Base-by-base conservation (phyloP, 1,139 yeast genomes). In the Yamadazyma atlantica region DNA sequence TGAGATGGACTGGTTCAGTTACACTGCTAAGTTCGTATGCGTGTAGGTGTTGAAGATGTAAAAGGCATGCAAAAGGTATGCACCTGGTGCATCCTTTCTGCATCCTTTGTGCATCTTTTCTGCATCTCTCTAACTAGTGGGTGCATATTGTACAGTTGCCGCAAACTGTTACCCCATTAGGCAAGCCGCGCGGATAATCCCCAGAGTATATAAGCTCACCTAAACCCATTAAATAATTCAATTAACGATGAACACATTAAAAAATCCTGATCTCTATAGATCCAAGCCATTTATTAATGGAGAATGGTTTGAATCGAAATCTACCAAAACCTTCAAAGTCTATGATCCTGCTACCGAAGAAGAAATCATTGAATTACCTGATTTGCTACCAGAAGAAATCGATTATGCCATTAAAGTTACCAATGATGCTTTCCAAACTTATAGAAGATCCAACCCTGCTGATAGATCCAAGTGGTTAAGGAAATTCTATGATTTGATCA, bases 271-370 rank as follows among this genome's bases (percentile, higher is more conserved):
- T 11, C 73, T 87, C 37, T 51, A 85, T 40, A 71, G 76, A 53
- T 61, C 75, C 29, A 73, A 75, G 41, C 81, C 87, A 14, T 79
- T 66, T 50, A 69, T 87, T 57, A 78, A 84, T 49, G 96, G 96
- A 35, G 64, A 79, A 51, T 88, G 95, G 89, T 59, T 75, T 34
- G 54, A 61, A 15, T 69, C 80, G 17, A 62, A 66, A 32, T 66
- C 80, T 14, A 61, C 71, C 18, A 73, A 73, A 39, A 69, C 77
- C 13, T 87, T 85, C 58, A 67, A 75, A 26, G 95, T 87, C 17
- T 59, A 61, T 27, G 89, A 88, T 58, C 96, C 96, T 3, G 94
- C 94, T 1, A 80, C 82, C 32, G 76, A 69, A 24, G 73, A 75
- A 40, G 63, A 64, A 19, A 75, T 88, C 41, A 78, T 78, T 15